Percentiles rank a stretch among this genome's conserved stretches.
These are phyloP conservation scores for Puccinia horiana DNA, from an alignment of 1,284 basidiomycete species.

Conservation along the genomic window DNA sequence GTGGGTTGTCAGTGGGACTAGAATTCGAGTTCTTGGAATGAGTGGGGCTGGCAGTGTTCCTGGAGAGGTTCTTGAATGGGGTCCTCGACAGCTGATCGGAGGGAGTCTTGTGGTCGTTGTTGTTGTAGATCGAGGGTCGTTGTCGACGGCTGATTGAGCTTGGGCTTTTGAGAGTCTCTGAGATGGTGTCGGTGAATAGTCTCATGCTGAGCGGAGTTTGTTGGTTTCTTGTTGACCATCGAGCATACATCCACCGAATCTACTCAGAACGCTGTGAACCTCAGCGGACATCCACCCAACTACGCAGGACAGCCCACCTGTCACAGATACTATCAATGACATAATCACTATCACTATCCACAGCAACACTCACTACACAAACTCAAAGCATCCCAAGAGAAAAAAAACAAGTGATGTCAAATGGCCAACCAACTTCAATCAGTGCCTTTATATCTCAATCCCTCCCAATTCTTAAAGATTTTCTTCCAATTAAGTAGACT, in stretches of 20 bases:
- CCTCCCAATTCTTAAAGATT: conserved; percentile 38
- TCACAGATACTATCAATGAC: too few species aligned
- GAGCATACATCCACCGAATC: too few species aligned
- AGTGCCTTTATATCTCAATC: conserved; percentile 31
- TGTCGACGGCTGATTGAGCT: background rate
- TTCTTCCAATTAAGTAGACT: conserved; percentile 32
- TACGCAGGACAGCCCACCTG: too few species aligned
- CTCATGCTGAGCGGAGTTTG: too few species aligned
- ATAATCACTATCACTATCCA: too few species aligned
- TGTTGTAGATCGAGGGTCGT: conserved; percentile 17
- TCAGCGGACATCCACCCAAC: too few species aligned
- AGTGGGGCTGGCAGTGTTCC: background rate
- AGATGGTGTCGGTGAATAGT: background rate
- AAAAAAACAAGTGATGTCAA: too few species aligned
- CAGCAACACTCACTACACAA: too few species aligned
- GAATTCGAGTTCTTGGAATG: background rate
- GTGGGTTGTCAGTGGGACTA: background rate
- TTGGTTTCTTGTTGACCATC: too few species aligned
- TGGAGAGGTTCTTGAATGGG: background rate
- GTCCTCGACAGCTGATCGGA: background rate
- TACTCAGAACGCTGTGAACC: too few species aligned
- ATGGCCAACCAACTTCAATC: too few species aligned
- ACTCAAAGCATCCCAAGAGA: too few species aligned
- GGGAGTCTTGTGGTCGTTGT: background rate
- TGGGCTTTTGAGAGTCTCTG: background rate